A percentile compares a stretch with the other conserved stretches of the same genome.
phyloP scores from a whole-genome alignment of 2,329 filamentous ascomycete genomes.

The Penicillium aurantiogriseum region DNA sequence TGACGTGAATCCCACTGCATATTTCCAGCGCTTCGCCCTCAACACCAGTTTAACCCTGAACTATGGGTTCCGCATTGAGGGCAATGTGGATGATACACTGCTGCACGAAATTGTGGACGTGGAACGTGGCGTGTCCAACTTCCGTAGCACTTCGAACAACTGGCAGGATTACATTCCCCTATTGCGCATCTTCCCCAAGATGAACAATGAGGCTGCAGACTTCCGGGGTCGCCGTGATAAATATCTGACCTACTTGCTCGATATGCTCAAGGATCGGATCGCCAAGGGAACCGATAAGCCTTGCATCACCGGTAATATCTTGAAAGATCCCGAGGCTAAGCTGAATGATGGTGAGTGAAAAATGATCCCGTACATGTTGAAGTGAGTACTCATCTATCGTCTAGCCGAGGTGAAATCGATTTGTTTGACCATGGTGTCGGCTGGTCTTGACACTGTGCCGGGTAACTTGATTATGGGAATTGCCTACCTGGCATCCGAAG shows the following conservation, averaged over 20 bases:
- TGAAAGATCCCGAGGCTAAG: conserved; percentile 68
- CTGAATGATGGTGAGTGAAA: conserved; percentile 59
- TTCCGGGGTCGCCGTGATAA: conserved; percentile 68
- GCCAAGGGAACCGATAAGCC: conserved; percentile 63
- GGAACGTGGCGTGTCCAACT: conserved; percentile 72
- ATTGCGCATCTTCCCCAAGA: conserved; percentile 62
- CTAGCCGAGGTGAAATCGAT: conserved; percentile 75
- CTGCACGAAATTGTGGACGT: conserved; percentile 73
- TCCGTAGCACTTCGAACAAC: conserved; percentile 76
- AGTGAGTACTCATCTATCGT: conserved; percentile 38
- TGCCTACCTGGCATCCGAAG: conserved; percentile 66
- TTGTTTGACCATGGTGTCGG: conserved; percentile 77
- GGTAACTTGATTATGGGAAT: conserved; percentile 78
- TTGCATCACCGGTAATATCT: conserved; percentile 67
- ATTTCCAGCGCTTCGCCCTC: conserved; percentile 73
- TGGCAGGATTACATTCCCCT: conserved; percentile 83
- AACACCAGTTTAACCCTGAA: conserved; percentile 77
- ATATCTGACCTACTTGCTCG: conserved; percentile 60
- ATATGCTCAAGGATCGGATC: conserved; percentile 61
- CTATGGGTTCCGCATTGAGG: conserved; percentile 74
- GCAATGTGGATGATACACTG: conserved; percentile 64
- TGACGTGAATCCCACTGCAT: conserved; percentile 69
- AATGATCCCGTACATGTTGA: conserved; percentile 5
- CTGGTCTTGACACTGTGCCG: conserved; percentile 77
- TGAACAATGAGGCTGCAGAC: conserved; percentile 61